Base-by-base conservation (phyloP, 1,284 basidiomycete genomes). In the Malassezia pachydermatis region DNA sequence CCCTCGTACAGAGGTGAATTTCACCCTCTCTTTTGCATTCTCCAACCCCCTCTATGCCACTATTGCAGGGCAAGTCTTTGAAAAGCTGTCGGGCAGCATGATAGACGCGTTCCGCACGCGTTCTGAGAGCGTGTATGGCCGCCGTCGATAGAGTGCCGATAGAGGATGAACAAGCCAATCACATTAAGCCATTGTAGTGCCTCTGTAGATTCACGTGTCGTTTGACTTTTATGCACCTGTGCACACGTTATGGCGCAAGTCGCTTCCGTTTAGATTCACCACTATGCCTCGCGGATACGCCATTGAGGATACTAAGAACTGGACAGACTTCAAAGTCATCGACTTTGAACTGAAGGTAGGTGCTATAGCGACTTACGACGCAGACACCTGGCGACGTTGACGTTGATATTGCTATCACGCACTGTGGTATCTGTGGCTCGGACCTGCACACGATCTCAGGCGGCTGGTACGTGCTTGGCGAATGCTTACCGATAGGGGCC, bases 91-190 rank as follows among this genome's bases (percentile, higher is more conserved):
- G 7, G 80, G 80, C 55, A 78, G 84, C 73, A 95, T 94, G 87
- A 83, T 95, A 20, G 76, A 83, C 52, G 89, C 89, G 4, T 98
- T 98, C 64, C 86, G 94, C 73, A 76, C 83, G 59, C 78, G 89
- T 27, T 90, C 86, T 4, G 11, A 33, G 28, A 34, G 28, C n/a
- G 19, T 51, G 24, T 51, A 51, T 11, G 33, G 48, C 9, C 37
- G 8, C 16, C 36, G 48, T 17, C 41, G 41, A 17, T 19, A 38
- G 36, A 17, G 17, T 20, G 34, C 10, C 17, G 34, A 2, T 17
- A 20, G 19, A 35, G 34, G 9, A n/a, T 17, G 23, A 35, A 35
- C 3, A 24, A 38, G 22, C 25, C 25, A 38, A 38, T 20, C 36
- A n/a, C 25, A 24, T 24, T n/a, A 4, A n/a, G 22, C 11, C 5